Conservation (phyloP, 345 rosid genomes). For the Ceriops decandra region DNA sequence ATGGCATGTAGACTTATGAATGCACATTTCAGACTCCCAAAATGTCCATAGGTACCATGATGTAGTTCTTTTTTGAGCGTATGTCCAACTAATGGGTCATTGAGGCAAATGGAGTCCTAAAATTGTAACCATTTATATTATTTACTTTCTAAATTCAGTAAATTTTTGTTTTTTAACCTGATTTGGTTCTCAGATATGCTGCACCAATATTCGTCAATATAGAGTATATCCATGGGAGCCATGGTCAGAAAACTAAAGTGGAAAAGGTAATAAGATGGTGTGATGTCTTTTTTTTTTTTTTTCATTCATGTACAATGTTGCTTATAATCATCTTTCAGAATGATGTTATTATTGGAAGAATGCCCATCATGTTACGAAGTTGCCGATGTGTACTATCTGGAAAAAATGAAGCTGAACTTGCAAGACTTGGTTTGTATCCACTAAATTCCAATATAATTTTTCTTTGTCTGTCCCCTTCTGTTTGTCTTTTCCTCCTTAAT, state of each 20-base stretch:
- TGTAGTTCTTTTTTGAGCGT: not conserved
- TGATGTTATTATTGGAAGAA: conserved; percentile 63
- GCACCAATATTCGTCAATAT: conserved; percentile 77
- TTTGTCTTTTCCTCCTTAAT: not conserved
- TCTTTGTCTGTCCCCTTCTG: not conserved
- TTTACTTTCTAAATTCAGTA: not conserved
- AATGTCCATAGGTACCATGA: not conserved
- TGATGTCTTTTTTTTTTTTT: not conserved
- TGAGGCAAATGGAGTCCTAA: not conserved
- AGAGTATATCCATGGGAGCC: conserved; percentile 61
- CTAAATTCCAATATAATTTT: conserved; percentile 11
- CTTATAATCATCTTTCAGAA: conserved; percentile 41
- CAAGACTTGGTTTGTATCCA: conserved; percentile 63
- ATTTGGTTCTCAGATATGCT: conserved; percentile 53
- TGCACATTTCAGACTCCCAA: too few species aligned
- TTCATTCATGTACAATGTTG: not conserved
- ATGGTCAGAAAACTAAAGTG: conserved; percentile 30
- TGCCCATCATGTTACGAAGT: conserved; percentile 93
- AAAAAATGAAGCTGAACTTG: conserved; percentile 92
- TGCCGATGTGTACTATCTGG: conserved; percentile 65
- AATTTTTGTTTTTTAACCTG: conserved; percentile 6
- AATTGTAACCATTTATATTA: not conserved
- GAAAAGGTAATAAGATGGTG: conserved; percentile 47
- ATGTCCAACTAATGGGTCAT: not conserved
- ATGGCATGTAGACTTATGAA: too few species aligned